phyloP scores from a whole-genome alignment of 805 yeast genomes.

The Hanseniaspora jakobsenii region DNA sequence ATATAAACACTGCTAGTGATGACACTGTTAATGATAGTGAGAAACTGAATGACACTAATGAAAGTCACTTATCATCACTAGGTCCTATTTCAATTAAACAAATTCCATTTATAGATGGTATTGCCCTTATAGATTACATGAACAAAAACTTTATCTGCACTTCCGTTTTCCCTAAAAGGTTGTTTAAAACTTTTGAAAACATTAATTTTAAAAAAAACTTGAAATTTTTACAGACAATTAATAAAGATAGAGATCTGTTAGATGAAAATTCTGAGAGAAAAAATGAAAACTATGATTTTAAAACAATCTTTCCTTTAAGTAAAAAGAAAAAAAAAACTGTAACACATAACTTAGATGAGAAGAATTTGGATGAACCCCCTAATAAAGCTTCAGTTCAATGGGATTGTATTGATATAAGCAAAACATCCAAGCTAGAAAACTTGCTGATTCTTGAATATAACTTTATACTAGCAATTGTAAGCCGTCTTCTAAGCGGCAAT shows the following conservation, averaged over 20 bases:
- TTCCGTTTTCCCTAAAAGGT: constrained; percentile 3
- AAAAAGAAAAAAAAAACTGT: too few relatives aligned
- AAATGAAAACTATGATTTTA: too few relatives aligned
- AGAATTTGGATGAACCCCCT: not conserved
- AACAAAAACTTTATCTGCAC: not conserved
- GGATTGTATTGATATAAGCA: constrained; percentile 1
- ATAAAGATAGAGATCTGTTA: not conserved
- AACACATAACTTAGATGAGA: too few relatives aligned
- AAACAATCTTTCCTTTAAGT: too few relatives aligned
- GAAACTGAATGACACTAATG: too few relatives aligned
- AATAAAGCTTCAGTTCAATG: not conserved
- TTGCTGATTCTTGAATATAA: constrained; percentile 8
- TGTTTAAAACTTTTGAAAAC: constrained; percentile 8
- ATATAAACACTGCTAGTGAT: not conserved
- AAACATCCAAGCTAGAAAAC: constrained; percentile 3
- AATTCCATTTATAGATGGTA: constrained; percentile 1
- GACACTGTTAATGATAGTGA: not conserved
- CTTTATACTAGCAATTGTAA: too few relatives aligned
- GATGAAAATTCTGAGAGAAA: not conserved
- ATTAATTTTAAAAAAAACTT: constrained; percentile 1
- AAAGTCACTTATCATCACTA: too few relatives aligned
- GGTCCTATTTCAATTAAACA: not conserved
- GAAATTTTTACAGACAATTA: not conserved
- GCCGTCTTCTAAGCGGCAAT: too few relatives aligned
- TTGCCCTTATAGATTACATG: constrained; percentile 2